Base-by-base conservation (phyloP, 805 yeast genomes). In the Teunomyces lycoperdinae region DNA sequence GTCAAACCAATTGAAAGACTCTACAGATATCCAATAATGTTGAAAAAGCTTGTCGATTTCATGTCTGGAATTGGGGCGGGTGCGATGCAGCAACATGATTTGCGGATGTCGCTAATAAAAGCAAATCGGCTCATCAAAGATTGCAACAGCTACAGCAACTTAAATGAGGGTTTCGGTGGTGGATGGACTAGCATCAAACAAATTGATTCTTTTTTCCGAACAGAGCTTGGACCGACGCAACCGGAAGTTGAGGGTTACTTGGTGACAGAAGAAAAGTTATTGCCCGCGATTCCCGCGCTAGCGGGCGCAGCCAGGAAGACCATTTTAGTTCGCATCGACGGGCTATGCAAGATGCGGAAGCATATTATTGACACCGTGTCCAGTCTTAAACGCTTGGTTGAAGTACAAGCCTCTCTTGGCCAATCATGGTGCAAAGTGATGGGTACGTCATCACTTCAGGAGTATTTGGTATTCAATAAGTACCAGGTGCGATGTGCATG, bases 1-100 rank as follows among this genome's bases (percentile, higher is more conserved):
- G 26, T 46, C 16, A 39, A 32, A 28, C 50, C 50, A 10, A 32
- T 47, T 6, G 50, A 39, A 27, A 31, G 40, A 32, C 32, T 47
- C 14, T 43, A 34, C 35, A 31, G 44, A 36, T 47, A 43, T 31
- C 50, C 46, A 11, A 31, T 13, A 2, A 20, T 47, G 34, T n/a
- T 47, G 26, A 47, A 47, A 27, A 33, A 32, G 13, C 30, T 47
- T 6, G 33, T 43, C 4, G 44, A 47, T 28, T 8, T 43, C 4
- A 17, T 36, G 13, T 20, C 29, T 6, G 30, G 33, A 5, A 42
- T 29, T 5, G 27, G n/a, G 20, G 29, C 44, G 3, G 29, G 42
- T 9, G 49, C 36, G 3, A 20, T 33, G 32, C 35, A 34, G 9
- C 42, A 43, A n/a, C 31, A 39, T 11, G 50, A 47, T 7, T 39